Conservation (phyloP, 2,329 filamentous ascomycete species). For the Paracamarosporium sp. region DNA sequence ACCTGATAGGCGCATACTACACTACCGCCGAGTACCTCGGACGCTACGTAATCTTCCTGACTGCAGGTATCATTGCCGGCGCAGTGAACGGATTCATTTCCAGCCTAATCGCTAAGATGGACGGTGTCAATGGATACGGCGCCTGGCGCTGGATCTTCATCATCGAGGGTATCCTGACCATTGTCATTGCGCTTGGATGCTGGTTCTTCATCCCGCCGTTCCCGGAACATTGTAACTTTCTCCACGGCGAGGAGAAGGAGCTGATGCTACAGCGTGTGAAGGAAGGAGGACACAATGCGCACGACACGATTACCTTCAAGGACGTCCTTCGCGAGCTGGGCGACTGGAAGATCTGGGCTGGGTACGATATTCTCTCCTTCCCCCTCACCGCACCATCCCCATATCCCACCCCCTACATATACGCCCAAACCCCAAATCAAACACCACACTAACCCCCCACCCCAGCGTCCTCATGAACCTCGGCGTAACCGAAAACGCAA, state of each 20-base stretch:
- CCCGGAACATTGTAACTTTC: conserved; percentile 57
- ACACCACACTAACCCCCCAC: neutral
- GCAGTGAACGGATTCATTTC: conserved; percentile 63
- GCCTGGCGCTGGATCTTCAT: conserved; percentile 61
- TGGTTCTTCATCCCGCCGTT: conserved; percentile 59
- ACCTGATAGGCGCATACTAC: conserved; percentile 50
- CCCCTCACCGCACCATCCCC: neutral
- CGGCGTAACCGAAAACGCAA: conserved; percentile 39
- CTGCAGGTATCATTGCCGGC: conserved; percentile 60
- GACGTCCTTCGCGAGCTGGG: conserved; percentile 50
- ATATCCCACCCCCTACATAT: neutral
- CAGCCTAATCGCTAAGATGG: conserved; percentile 47
- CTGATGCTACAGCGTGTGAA: conserved; percentile 61
- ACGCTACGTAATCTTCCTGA: conserved; percentile 60
- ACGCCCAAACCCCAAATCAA: neutral
- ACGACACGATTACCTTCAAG: conserved; percentile 56
- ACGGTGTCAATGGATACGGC: conserved; percentile 28
- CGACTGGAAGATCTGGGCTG: conserved; percentile 65
- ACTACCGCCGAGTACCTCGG: conserved; percentile 61
- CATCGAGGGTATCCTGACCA: conserved; percentile 64
- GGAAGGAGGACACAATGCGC: conserved; percentile 54
- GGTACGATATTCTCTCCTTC: conserved; percentile 38
- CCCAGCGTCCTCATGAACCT: conserved; percentile 32
- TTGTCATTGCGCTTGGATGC: conserved; percentile 54
- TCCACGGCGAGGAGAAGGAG: conserved; percentile 57